Evolutionary conservation across 257 asterid species (phyloP).

Genomic region (Osmanthus fragrans): DNA sequence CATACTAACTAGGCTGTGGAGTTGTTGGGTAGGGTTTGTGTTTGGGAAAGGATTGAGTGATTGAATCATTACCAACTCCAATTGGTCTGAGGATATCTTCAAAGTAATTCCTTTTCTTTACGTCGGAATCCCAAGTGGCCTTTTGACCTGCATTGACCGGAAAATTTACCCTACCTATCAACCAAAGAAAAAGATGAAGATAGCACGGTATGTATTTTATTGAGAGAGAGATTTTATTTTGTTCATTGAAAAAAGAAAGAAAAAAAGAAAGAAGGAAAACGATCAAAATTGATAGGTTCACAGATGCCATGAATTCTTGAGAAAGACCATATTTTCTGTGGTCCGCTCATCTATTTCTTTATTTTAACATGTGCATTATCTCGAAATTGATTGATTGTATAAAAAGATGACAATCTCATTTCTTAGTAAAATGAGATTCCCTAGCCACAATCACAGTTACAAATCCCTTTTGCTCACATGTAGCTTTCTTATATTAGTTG

Average conservation of each 20-base stretch:
- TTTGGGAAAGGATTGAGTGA: background rate
- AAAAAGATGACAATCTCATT: background rate
- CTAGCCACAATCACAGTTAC: background rate
- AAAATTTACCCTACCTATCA: constrained; percentile 20
- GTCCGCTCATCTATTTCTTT: background rate
- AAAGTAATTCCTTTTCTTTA: constrained; percentile 27
- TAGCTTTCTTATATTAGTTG: background rate
- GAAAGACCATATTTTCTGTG: background rate
- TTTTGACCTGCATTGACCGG: constrained; percentile 39
- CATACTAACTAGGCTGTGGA: constrained; percentile 2
- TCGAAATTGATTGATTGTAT: background rate
- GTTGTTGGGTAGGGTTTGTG: background rate
- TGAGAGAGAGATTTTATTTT: too few species aligned
- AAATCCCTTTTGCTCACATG: background rate
- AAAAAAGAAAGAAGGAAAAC: too few species aligned
- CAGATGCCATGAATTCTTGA: too few species aligned
- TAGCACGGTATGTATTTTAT: background rate
- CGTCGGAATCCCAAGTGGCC: constrained; percentile 19
- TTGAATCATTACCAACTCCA: constrained; percentile 10
- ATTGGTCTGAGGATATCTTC: constrained; percentile 20
- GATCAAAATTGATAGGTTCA: too few species aligned
- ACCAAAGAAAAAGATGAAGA: constrained; percentile 22
- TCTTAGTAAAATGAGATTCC: background rate
- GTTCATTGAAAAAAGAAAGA: too few species aligned
- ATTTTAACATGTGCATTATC: background rate